Conservation (phyloP, 441 rosid species). For the Capsella rubella region DNA sequence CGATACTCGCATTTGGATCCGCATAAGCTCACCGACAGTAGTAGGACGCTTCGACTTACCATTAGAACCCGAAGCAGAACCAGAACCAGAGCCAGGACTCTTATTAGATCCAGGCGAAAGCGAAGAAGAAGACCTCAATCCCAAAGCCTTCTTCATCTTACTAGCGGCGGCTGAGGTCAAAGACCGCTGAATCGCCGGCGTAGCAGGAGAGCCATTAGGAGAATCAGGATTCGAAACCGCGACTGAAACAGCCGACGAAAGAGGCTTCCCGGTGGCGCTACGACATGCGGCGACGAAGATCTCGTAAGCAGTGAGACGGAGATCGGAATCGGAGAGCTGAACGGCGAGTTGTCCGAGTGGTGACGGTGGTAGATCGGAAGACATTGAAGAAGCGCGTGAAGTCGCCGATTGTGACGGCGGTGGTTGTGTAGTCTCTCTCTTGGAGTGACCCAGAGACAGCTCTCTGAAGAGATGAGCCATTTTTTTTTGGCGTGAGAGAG, state of each 20-base stretch:
- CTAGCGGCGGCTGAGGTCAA: constrained; percentile 92
- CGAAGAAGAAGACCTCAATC: constrained; percentile 63
- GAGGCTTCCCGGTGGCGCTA: constrained; percentile 79
- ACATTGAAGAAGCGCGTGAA: constrained; percentile 44
- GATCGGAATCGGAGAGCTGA: constrained; percentile 79
- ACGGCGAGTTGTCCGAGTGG: constrained; percentile 79
- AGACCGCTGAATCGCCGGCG: constrained; percentile 75
- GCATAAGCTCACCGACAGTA: constrained; percentile 94
- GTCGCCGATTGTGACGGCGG: constrained; percentile 36
- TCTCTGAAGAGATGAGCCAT: constrained; percentile 98
- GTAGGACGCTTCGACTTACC: constrained; percentile 66
- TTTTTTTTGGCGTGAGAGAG: constrained; percentile 34
- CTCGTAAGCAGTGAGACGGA: constrained; percentile 85
- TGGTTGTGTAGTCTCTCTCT: constrained; percentile 64
- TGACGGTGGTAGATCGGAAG: constrained; percentile 66
- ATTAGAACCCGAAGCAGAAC: constrained; percentile 62
- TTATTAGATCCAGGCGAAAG: constrained; percentile 60
- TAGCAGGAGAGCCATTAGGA: constrained; percentile 48
- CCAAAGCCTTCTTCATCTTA: constrained; percentile 95
- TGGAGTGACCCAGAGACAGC: constrained; percentile 83
- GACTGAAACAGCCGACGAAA: constrained; percentile 48
- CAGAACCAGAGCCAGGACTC: constrained; percentile 72
- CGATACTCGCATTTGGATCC: constrained; percentile 84
- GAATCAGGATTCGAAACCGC: constrained; percentile 48
- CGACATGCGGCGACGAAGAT: constrained; percentile 88